phyloP scores from a whole-genome alignment of 768 basidiomycete species.

The Neoboletus brunneissimus region DNA sequence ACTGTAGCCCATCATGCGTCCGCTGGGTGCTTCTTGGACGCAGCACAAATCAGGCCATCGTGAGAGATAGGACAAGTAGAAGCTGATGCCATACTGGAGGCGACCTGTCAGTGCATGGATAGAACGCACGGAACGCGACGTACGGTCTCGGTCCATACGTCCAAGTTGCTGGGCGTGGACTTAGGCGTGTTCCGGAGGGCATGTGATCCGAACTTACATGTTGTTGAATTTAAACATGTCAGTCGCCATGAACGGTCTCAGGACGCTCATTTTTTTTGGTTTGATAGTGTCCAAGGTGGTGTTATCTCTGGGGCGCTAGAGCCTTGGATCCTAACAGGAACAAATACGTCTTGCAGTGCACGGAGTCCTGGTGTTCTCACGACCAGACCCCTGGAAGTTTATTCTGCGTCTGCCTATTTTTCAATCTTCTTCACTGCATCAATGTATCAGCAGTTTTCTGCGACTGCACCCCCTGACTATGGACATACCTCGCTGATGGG shows the following conservation, averaged over 20 bases:
- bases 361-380: constrained; percentile 19
- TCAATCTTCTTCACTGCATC: constrained; percentile 19
- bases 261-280: constrained; percentile 64
- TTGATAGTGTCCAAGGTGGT: background rate
- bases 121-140: constrained; percentile 23
- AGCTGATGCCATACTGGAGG: constrained; percentile 76
- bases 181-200: constrained; percentile 3
- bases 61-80: constrained; percentile 86
- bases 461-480: constrained; percentile 34
- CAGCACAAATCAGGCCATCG: constrained; percentile 92
- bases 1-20: constrained; percentile 94
- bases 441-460: constrained; percentile 37
- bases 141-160: constrained; percentile 97
- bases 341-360: constrained; percentile 28
- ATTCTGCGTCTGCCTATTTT: constrained; percentile 25
- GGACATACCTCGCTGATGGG: constrained; percentile 32
- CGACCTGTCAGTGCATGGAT: constrained; percentile 1
- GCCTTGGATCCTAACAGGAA: constrained; percentile 28
- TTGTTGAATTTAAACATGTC: constrained; percentile 95
- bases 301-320: background rate
- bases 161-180: constrained; percentile 66
- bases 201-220: constrained; percentile 48
- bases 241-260: constrained; percentile 81
- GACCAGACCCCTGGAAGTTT: constrained; percentile 33
- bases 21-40: constrained; percentile 76